These are phyloP conservation scores for Solanum bulbocastanum DNA, from an alignment of 257 asterid species.

Conservation along the genomic window DNA sequence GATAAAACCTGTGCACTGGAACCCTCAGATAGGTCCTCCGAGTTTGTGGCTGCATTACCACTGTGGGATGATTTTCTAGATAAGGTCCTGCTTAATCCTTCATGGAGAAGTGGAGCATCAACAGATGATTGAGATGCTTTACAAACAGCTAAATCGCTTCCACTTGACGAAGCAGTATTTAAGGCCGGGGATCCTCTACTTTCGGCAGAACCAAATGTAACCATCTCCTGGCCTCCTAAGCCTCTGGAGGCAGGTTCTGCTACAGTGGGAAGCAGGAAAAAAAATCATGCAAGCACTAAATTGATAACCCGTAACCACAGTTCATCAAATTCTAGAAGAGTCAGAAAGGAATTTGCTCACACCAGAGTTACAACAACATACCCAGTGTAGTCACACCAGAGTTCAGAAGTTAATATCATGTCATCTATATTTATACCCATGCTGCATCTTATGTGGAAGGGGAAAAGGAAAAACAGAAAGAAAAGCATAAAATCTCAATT, in stretches of 20 bases:
- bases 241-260: conserved; percentile 36
- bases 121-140: conserved; percentile 20
- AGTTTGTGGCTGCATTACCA: not conserved
- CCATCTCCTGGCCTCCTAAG: conserved; percentile 50
- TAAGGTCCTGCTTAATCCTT: conserved; percentile 31
- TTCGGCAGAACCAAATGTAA: conserved; percentile 55
- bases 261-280: conserved; percentile 13
- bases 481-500: not conserved
- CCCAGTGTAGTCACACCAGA: not conserved
- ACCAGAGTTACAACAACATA: not conserved
- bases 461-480: not conserved
- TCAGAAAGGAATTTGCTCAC: not conserved
- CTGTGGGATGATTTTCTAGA: conserved; percentile 30
- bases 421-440: not conserved
- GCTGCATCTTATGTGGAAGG: not conserved
- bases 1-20: conserved; percentile 25
- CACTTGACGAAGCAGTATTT: conserved; percentile 25
- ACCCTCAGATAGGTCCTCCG: not conserved
- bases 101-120: conserved; percentile 55
- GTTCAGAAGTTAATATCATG: not conserved
- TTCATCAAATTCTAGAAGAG: not conserved
- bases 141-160: conserved; percentile 25
- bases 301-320: not conserved
- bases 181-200: conserved; percentile 12
- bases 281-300: conserved; percentile 1